A percentile compares a stretch with the other conserved stretches of the same genome.
Evolutionary conservation across 2,329 filamentous ascomycete species (phyloP).

Genomic region (Alternaria conjuncta): DNA sequence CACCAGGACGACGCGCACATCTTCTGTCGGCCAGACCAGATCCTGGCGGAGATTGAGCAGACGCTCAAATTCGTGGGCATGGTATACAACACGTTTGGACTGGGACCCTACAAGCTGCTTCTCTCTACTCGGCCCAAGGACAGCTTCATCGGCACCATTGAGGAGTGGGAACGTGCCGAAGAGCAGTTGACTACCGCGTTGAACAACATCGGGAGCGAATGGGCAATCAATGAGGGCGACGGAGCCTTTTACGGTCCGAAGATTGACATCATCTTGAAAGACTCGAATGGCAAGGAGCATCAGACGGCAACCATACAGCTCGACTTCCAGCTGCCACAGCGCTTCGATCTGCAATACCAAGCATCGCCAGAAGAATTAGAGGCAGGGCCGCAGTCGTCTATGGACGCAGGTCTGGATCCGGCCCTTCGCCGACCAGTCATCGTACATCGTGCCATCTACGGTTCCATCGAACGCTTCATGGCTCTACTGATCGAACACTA

Average conservation of each 20-base stretch:
- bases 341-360: slow-evolving; percentile 78
- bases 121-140: slow-evolving; percentile 79
- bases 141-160: slow-evolving; percentile 75
- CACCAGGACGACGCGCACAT: slow-evolving; percentile 93
- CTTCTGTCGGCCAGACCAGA: slow-evolving; percentile 81
- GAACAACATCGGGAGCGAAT: slow-evolving; percentile 68
- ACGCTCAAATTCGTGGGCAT: slow-evolving; percentile 77
- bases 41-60: slow-evolving; percentile 73
- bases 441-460: slow-evolving; percentile 83
- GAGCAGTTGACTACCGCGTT: slow-evolving; percentile 69
- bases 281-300: slow-evolving; percentile 79
- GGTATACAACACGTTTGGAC: slow-evolving; percentile 71
- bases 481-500: slow-evolving; percentile 86
- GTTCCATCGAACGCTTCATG: slow-evolving; percentile 84
- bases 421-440: slow-evolving; percentile 67
- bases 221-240: slow-evolving; percentile 79
- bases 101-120: slow-evolving; percentile 76
- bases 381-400: slow-evolving; percentile 55
- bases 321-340: slow-evolving; percentile 85
- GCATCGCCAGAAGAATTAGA: slow-evolving; percentile 71
- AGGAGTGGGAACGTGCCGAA: slow-evolving; percentile 74
- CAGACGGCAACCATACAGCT: slow-evolving; percentile 89
- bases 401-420: slow-evolving; percentile 47
- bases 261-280: slow-evolving; percentile 83
- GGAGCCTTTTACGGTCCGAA: slow-evolving; percentile 93